phyloP scores from a whole-genome alignment of 2,329 filamentous ascomycete species.

The Penicillium vulpinum region DNA sequence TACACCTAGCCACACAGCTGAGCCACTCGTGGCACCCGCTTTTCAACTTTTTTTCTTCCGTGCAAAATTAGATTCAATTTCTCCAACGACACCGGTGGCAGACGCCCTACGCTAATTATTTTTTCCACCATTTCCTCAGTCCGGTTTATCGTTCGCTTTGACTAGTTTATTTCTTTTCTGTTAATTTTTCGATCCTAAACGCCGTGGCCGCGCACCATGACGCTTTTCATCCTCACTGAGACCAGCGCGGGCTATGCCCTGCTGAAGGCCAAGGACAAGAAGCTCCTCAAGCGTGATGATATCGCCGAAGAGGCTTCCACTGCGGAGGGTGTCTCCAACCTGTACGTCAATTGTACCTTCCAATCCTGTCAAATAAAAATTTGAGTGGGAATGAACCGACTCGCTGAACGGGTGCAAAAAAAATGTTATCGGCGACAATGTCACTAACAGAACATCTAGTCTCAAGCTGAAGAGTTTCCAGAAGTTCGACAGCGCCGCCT shows the following conservation, averaged over 20 bases:
- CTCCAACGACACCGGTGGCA: constrained; percentile 36
- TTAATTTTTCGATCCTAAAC: constrained; percentile 25
- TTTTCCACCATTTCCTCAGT: constrained; percentile 20
- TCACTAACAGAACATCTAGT: constrained; percentile 48
- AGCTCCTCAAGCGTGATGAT: constrained; percentile 86
- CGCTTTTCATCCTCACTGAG: constrained; percentile 89
- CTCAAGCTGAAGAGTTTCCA: constrained; percentile 95
- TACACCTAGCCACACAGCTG: constrained; percentile 30
- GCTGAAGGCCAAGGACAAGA: constrained; percentile 98
- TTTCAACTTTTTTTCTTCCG: constrained; percentile 38
- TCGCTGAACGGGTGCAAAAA: constrained; percentile 24
- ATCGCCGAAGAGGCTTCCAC: constrained; percentile 72
- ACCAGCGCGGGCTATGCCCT: constrained; percentile 96
- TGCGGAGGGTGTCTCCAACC: constrained; percentile 79
- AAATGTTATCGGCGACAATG: constrained; percentile 21
- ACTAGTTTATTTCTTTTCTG: constrained; percentile 14
- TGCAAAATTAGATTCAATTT: constrained; percentile 39
- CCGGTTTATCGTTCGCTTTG: constrained; percentile 16
- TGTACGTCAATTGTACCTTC: constrained; percentile 59
- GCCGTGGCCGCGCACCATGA: constrained; percentile 60
- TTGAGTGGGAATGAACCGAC: constrained; percentile 5
- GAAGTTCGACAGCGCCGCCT: constrained; percentile 93
- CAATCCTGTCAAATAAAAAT: constrained; percentile 7
- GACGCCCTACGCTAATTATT: constrained; percentile 31
- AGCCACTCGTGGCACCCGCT: constrained; percentile 27